Base-by-base conservation (phyloP, 768 basidiomycete species). In the Macrolepiota albuminosa region DNA sequence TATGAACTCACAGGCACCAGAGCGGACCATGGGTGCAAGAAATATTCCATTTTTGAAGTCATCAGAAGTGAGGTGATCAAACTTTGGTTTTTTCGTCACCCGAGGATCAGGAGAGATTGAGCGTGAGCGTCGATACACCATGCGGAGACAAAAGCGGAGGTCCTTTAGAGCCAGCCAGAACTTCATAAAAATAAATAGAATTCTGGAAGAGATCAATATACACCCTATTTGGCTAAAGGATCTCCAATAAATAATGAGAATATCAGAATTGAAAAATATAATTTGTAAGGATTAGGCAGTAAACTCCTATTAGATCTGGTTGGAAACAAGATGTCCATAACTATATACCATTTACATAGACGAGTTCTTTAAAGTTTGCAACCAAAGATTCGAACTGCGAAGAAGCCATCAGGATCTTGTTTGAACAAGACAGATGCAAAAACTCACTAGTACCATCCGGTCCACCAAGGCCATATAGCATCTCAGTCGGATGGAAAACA, bases 21-120 rank as follows among this genome's bases (percentile, higher is more conserved):
- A 96, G 69, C 95, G 84, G 55, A 99, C 97, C 97, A 99, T 99
- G 1, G 97, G 97, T 3, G 97, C 96, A n/a, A 99, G 83, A 68
- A 97, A 89, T 34, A 98, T 78, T 10, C 94, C 95, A 75, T 92
- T 81, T 64, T 87, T 88, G 76, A 94, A 99, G 63, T 93, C 86
- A 33, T 87, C 85, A 1, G 79, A 69, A 0, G 86, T 86, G 18
- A 91, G 79, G 63, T 85, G 82, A 16, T 81, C 83, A 9, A 83
- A 65, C 65, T 78, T 83, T 43, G 76, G 74, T 8, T 84, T 81
- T 69, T 91, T 91, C 0, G 75, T 33, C 11, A 76, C 71, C n/a
- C 81, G 70, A 6, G 79, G 76, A 7, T 79, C 71, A 18, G 78
- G 77, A 21, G 85, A 83, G 34, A 74, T 63, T 26, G 84, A 83